Base-by-base conservation (phyloP, 805 yeast species). In the Citeromyces nyonsensis region DNA sequence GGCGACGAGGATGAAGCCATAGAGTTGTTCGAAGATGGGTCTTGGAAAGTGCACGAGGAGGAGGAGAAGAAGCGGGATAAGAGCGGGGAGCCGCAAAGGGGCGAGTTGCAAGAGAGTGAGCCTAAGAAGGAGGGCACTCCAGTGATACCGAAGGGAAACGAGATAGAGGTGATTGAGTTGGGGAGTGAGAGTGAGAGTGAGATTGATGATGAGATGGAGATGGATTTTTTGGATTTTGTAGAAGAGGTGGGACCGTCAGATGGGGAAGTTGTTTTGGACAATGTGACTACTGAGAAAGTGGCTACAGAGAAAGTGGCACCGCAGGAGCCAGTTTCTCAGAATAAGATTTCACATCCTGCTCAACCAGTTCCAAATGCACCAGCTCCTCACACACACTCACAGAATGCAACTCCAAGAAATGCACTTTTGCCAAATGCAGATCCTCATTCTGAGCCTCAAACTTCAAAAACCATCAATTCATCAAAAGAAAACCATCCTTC, bases 21-120 rank as follows among this genome's bases (percentile, higher is more conserved):
- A 10, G 73, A 69, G 33, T 58, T 91, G 11, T 63, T 69, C 10
- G 57, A 69, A 1, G 81, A 82, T 44, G 97, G 96, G 0, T 42
- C 66, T 0, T 88, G 96, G 95, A 52, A 47, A 3, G 62, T 57
- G 2, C 22, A 37, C 20, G 38, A 38, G 33, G 22, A 32, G 24
- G 22, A 18, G 22, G 24, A 35, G 29, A 24, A 30, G 24, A 1
- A 63, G 1, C 37, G 57, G 7, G 42, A 42, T 20, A 54, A 47
- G 15, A 51, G 44, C n/a, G 47, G 41, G 7, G 37, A 39, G 5
- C 35, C 39, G 7, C 38, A 38, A 12, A 43, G 37, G 4, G 35
- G 42, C 4, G 39, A 35, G 4, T 36, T 33, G 10, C 26, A 24
- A 18, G 20, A 13, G 24, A 20, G 22, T 9, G 24, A 36, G 7